phyloP scores from a whole-genome alignment of 2,329 filamentous ascomycete genomes.

The Blastomyces parvus region DNA sequence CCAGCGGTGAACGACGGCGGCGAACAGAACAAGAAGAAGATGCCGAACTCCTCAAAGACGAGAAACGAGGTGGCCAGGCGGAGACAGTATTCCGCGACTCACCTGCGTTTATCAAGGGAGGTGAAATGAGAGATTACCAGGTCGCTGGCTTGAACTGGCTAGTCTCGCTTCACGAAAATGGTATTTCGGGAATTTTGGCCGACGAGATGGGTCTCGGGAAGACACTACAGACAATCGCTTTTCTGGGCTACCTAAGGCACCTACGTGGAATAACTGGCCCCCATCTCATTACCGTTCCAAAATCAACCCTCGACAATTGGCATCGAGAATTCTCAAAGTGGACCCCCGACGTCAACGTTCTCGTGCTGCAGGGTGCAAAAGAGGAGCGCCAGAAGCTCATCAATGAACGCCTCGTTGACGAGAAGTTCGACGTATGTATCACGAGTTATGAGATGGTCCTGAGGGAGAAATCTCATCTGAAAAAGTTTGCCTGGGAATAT shows the following conservation, averaged over 20 bases:
- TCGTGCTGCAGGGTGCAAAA: constrained; percentile 90
- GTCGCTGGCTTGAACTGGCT: constrained; percentile 94
- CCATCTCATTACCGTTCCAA: constrained; percentile 84
- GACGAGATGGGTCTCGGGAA: constrained; percentile 99
- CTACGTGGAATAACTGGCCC: constrained; percentile 82
- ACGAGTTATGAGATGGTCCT: constrained; percentile 99
- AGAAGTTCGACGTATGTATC: constrained; percentile 95
- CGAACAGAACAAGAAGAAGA: constrained; percentile 97
- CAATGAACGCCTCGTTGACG: constrained; percentile 79
- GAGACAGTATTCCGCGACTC: constrained; percentile 92
- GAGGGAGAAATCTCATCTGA: constrained; percentile 84
- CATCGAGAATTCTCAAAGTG: constrained; percentile 86
- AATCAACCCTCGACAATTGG: constrained; percentile 98
- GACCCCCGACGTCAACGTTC: constrained; percentile 90
- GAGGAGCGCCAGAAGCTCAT: constrained; percentile 85
- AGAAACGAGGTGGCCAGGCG: constrained; percentile 75
- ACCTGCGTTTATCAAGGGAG: constrained; percentile 72
- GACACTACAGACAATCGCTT: constrained; percentile 93
- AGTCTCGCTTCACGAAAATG: constrained; percentile 94
- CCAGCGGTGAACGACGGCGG: constrained; percentile 64
- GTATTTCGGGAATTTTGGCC: constrained; percentile 93
- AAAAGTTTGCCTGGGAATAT: constrained; percentile 99
- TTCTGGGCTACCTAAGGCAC: constrained; percentile 88
- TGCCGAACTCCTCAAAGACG: constrained; percentile 74
- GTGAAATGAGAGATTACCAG: constrained; percentile 93